These are phyloP conservation scores for Gossypium raimondii DNA, from an alignment of 345 rosid genomes.

Conservation along the genomic window DNA sequence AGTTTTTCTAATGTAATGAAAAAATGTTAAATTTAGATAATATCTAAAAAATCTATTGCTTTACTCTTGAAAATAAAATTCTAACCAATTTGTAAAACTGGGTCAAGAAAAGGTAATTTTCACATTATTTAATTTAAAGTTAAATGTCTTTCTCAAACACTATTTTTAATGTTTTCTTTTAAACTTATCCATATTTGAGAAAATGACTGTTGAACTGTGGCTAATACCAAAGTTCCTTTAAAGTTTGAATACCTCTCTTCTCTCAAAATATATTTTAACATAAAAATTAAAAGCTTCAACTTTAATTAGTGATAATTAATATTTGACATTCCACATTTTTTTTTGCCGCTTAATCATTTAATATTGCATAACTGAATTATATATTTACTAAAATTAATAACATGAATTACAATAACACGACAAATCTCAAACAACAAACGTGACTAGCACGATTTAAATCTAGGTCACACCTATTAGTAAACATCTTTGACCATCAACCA, in stretches of 20 bases:
- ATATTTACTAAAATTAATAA: too few relatives aligned
- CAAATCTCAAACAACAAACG: fast-evolving
- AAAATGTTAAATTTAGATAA: neutral
- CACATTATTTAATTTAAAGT: neutral
- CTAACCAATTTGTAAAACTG: conserved; percentile 11
- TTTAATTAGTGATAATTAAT: neutral
- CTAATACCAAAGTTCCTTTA: neutral
- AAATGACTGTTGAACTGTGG: conserved; percentile 7
- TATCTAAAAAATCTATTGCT: neutral
- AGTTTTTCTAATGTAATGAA: too few relatives aligned
- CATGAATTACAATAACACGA: too few relatives aligned
- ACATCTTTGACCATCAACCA: fast-evolving
- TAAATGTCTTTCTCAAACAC: conserved; percentile 10
- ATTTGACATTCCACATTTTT: neutral
- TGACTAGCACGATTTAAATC: fast-evolving
- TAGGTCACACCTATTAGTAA: fast-evolving
- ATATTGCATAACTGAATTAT: too few relatives aligned
- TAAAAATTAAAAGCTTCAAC: neutral
- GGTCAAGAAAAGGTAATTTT: neutral
- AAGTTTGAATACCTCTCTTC: neutral
- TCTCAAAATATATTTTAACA: neutral
- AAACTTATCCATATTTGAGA: conserved; percentile 18
- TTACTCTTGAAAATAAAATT: conserved; percentile 8
- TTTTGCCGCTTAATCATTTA: too few relatives aligned
- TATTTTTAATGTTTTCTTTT: neutral